Base-by-base conservation (phyloP, 768 basidiomycete species). In the Termitomyces sp. region DNA sequence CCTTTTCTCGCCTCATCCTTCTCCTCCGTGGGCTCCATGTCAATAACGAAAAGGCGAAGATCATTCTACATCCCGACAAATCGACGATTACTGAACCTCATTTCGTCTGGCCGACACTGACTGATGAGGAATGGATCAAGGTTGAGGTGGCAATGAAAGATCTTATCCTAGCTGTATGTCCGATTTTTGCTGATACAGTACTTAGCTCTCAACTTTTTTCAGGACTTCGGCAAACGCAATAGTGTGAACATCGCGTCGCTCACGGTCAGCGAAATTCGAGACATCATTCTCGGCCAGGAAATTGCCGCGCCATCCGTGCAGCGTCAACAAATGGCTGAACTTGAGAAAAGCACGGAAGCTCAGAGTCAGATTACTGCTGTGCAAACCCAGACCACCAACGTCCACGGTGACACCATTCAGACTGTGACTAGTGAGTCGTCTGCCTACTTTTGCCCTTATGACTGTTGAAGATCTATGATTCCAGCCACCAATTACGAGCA, bases 11-110 rank as follows among this genome's bases (percentile, higher is more conserved):
- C 55, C 80, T 99, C 40, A 98, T 98, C 63, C 84, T 98, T n/a
- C 83, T 98, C 30, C 84, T 99, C 24, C 95, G 97, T 74, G 95
- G 93, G 37, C 81, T 98, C 32, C 97, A 98, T 72, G 97, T 98
- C 74, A 98, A 99, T 76, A 97, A 98, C 68, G 97, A 98, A 71
- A 99, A 99, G 78, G 95, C 97, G 27, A 99, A 99, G 81, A 89
- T 99, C 65, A 95, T 99, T 62, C 79, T 99, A 37, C 94, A 95
- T 63, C 97, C 97, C 0, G 95, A 98, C 78, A 96, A 97, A 75
- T 89, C 87, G 57, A 98, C 96, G 1, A 89, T 96, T 65, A 98
- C 97, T 3, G 93, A 98, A 71, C 90, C 95, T 40, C 95, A 98
- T 74, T 98, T 96, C 71, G 93, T 98, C 34, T 98, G 95, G 95